Conservation (phyloP, 306 rosid species). For the Luffa aegyptiaca region DNA sequence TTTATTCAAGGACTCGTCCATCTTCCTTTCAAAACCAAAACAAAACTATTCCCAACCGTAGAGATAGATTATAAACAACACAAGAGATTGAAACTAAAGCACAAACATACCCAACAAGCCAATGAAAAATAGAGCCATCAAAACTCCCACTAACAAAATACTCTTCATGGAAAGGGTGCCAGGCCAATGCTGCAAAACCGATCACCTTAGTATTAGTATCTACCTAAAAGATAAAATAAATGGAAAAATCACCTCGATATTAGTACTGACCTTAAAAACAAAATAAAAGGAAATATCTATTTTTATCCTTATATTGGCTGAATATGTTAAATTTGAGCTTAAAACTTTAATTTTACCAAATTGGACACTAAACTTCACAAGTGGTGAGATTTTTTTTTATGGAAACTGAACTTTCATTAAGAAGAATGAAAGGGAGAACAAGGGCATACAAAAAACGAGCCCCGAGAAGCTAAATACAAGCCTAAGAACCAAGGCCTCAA, state of each 20-base stretch:
- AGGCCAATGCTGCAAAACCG: slow-evolving; percentile 61
- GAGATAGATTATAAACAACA: background rate
- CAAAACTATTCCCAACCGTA: background rate
- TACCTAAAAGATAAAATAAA: slow-evolving; percentile 6
- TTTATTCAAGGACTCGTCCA: background rate
- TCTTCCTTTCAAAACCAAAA: background rate
- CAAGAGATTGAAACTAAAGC: background rate
- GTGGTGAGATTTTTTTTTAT: background rate
- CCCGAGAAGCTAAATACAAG: too few species aligned
- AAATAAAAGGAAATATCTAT: slow-evolving; percentile 8
- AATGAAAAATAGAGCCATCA: slow-evolving; percentile 94
- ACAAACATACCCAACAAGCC: slow-evolving; percentile 88
- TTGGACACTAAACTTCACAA: background rate
- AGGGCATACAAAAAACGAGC: too few species aligned
- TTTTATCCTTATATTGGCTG: background rate
- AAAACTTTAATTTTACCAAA: background rate
- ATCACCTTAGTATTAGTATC: slow-evolving; percentile 5
- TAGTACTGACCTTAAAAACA: slow-evolving; percentile 5
- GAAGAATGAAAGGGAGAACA: too few species aligned
- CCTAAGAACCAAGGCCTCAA: too few species aligned
- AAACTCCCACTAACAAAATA: slow-evolving; percentile 97
- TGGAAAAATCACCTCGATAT: background rate
- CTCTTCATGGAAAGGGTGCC: slow-evolving; percentile 99
- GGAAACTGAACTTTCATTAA: too few species aligned
- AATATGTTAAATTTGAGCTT: background rate